These are phyloP conservation scores for Amphicarpaea edgeworthii DNA, from an alignment of 306 rosid species.

Conservation along the genomic window DNA sequence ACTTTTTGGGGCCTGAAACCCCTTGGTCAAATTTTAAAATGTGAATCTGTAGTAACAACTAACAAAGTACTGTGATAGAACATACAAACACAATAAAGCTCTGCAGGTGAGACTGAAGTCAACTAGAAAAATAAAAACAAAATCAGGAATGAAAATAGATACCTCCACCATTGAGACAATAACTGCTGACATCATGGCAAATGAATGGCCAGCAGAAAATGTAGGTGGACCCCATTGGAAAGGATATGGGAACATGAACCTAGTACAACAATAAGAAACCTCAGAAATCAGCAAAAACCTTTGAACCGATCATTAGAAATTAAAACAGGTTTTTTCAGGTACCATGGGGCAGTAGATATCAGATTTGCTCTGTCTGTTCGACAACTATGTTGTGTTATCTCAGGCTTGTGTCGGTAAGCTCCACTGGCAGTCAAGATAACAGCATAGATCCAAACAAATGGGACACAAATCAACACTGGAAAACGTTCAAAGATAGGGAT, in stretches of 20 bases:
- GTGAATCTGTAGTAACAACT: neutral
- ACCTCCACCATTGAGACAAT: conserved; percentile 99
- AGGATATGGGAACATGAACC: conserved; percentile 98
- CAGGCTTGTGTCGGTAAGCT: conserved; percentile 70
- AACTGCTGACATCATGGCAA: conserved; percentile 95
- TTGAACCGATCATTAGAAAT: conserved; percentile 22
- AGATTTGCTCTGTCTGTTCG: conserved; percentile 88
- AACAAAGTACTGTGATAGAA: conserved; percentile 24
- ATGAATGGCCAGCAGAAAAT: conserved; percentile 97
- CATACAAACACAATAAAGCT: conserved; percentile 12
- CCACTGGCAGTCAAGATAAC: conserved; percentile 91
- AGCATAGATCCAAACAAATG: conserved; percentile 90
- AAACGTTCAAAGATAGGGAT: conserved; percentile 90
- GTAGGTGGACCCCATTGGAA: conserved; percentile 99
- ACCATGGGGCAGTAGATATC: conserved; percentile 95
- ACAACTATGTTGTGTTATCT: conserved; percentile 72
- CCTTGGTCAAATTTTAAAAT: conserved; percentile 32
- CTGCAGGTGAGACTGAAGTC: neutral
- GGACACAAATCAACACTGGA: conserved; percentile 83
- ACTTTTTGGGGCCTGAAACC: neutral
- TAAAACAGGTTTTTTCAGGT: conserved; percentile 28
- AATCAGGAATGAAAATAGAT: conserved; percentile 34
- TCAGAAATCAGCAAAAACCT: conserved; percentile 30
- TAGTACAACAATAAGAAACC: conserved; percentile 44
- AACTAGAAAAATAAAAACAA: neutral